Evolutionary conservation across 1,139 yeast species (phyloP).

Genomic region (Saccharomycopsis hybrid): DNA sequence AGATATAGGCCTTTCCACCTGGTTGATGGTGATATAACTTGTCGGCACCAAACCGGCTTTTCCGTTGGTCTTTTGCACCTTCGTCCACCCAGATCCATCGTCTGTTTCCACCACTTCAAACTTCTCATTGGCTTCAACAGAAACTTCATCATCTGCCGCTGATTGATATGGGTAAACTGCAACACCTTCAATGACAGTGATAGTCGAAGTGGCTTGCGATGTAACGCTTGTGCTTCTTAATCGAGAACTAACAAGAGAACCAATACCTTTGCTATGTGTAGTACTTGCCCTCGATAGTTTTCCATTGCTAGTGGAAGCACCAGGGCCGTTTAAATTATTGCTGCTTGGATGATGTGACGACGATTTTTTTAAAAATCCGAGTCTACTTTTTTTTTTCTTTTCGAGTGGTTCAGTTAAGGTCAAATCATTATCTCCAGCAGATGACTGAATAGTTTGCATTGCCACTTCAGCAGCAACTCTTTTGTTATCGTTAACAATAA

Average conservation of each 20-base stretch:
- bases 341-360: too few relatives aligned
- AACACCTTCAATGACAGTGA: slow-evolving; percentile 32
- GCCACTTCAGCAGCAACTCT: slow-evolving; percentile 78
- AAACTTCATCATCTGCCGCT: slow-evolving; percentile 68
- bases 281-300: not conserved
- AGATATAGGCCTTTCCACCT: slow-evolving; percentile 22
- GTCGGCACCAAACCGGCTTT: slow-evolving; percentile 81
- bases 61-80: slow-evolving; percentile 39
- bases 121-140: slow-evolving; percentile 55
- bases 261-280: not conserved
- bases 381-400: slow-evolving; percentile 42
- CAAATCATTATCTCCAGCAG: slow-evolving; percentile 71
- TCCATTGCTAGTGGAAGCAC: too few relatives aligned
- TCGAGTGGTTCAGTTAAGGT: slow-evolving; percentile 40
- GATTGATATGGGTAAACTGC: slow-evolving; percentile 69
- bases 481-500: slow-evolving; percentile 66
- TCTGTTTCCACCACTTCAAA: slow-evolving; percentile 58
- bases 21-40: slow-evolving; percentile 54
- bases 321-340: too few relatives aligned
- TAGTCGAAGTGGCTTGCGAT: slow-evolving; percentile 24
- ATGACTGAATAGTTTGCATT: slow-evolving; percentile 82
- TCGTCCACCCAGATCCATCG: slow-evolving; percentile 95
- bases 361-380: slow-evolving; percentile 22
- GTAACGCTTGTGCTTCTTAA: slow-evolving; percentile 11
- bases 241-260: slow-evolving; percentile 1